Base-by-base conservation (phyloP, 441 rosid genomes). In the Metrosideros polymorpha region DNA sequence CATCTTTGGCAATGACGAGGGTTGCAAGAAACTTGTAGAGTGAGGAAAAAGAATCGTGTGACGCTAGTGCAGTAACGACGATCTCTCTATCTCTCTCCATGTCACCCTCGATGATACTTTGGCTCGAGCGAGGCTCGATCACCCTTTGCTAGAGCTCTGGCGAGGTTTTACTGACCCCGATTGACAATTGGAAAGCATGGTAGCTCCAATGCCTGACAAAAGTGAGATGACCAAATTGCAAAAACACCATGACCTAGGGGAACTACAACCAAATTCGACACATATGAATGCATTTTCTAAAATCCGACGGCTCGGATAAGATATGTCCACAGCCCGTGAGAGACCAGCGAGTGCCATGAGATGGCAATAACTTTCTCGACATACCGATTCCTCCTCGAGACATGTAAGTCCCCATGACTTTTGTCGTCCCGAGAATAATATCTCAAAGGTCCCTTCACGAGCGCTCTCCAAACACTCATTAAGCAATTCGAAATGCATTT, bases 271-370 rank as follows among this genome's bases (percentile, higher is more conserved):
- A 10, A 30, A 32, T 63, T 4, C 13, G 13, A 63, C 8, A 17
- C 13, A 35, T 30, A 17, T 10, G 0, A 4, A 63, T 43, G 18
- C 6, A 61, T 15, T 61, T 30, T 30, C 1, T 15, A 4, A 30
- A 61, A 30, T 61, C 6, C 0, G 7, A 1, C 30, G 42, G 4
- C 42, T 0, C 10, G 1, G 1, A 6, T 0, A 7, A 4, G 10
- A 61, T 4, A 4, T 30, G 24, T 8, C 0, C 6, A 30, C 1
- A 0, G 8, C 75, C 6, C 0, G 0, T 30, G 12, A 30, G 42
- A 61, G 24, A 17, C 24, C 1, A 4, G 1, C n/a, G 10, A 59
- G 29, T 13, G 7, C 66, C 3, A 0, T 2, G 6, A 59, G 66
- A 59, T 29, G 19, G 35, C 2, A 30, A 59, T 4, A 0, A 14